Percentiles rank a stretch among this genome's conserved stretches.
Evolutionary conservation across 1,284 basidiomycete genomes (phyloP).

Genomic region (Phlebopus sp.): DNA sequence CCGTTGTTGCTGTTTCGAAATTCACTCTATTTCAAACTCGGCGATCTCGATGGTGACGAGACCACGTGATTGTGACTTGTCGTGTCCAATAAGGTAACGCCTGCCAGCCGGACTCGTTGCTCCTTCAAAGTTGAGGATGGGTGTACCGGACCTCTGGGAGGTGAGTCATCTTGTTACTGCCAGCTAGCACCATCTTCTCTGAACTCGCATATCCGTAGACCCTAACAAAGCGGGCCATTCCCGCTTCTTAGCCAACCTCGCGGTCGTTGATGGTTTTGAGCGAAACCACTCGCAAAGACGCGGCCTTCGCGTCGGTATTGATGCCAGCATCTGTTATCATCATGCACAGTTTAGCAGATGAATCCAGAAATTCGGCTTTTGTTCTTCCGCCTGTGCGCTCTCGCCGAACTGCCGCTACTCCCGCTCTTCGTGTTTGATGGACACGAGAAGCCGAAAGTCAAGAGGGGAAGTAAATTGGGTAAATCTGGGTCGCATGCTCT

Average conservation of each 20-base stretch:
- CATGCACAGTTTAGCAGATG: slow-evolving; percentile 36
- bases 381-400: slow-evolving; percentile 41
- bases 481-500: slow-evolving; percentile 44
- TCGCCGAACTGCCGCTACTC: slow-evolving; percentile 53
- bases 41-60: too few relatives aligned
- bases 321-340: slow-evolving; percentile 47
- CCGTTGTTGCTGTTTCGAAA: too few relatives aligned
- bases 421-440: slow-evolving; percentile 76
- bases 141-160: slow-evolving; percentile 34
- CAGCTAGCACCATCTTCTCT: background rate
- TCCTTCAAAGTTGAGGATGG: slow-evolving; percentile 17
- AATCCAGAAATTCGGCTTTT: slow-evolving; percentile 40
- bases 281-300: slow-evolving; percentile 36
- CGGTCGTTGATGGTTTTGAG: slow-evolving; percentile 43
- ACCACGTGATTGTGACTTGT: too few relatives aligned
- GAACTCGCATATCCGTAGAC: slow-evolving; percentile 25
- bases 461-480: slow-evolving; percentile 51
- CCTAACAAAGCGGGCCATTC: slow-evolving; percentile 36
- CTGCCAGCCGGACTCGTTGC: too few relatives aligned
- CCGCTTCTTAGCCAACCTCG: slow-evolving; percentile 36
- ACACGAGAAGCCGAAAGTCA: slow-evolving; percentile 52
- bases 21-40: too few relatives aligned
- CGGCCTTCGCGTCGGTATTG: slow-evolving; percentile 45
- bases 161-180: slow-evolving; percentile 13
- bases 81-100: too few relatives aligned